phyloP scores from a whole-genome alignment of 2,329 filamentous ascomycete species.

The Paracamarosporium sp. region DNA sequence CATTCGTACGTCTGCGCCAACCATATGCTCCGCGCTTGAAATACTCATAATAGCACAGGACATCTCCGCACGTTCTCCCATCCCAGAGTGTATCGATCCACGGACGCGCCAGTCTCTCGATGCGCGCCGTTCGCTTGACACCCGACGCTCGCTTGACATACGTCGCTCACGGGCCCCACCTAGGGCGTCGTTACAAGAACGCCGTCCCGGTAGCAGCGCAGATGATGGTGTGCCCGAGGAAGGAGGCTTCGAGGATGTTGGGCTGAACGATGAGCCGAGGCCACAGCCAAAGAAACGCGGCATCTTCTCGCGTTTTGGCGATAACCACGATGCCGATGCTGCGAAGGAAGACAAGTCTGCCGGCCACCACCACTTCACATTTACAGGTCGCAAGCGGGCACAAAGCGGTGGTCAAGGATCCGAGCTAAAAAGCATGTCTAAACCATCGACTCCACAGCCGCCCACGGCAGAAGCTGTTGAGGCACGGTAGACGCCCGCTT shows the following conservation, averaged over 20 bases:
- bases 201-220: constrained; percentile 65
- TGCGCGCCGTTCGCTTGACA: constrained; percentile 70
- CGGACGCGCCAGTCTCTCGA: constrained; percentile 57
- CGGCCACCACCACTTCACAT: constrained; percentile 66
- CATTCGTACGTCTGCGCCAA: constrained; percentile 71
- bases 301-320: constrained; percentile 82
- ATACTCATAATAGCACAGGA: constrained; percentile 67
- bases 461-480: constrained; percentile 31
- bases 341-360: constrained; percentile 49
- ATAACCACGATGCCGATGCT: constrained; percentile 49
- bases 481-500: constrained; percentile 20
- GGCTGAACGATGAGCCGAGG: constrained; percentile 77
- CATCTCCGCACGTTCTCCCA: constrained; percentile 84
- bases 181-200: constrained; percentile 65
- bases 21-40: background rate
- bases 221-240: constrained; percentile 74
- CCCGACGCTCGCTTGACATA: constrained; percentile 62
- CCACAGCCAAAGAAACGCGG: constrained; percentile 72
- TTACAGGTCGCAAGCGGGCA: constrained; percentile 75
- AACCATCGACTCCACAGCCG: constrained; percentile 25
- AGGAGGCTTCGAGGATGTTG: constrained; percentile 89
- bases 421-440: constrained; percentile 72
- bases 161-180: constrained; percentile 61
- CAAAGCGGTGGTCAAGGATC: constrained; percentile 69
- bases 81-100: constrained; percentile 63